Percentiles rank a stretch among this genome's conserved stretches.
These are phyloP conservation scores for Lolium perenne DNA, from an alignment of 176 grass and related monocot genomes.

Conservation along the genomic window DNA sequence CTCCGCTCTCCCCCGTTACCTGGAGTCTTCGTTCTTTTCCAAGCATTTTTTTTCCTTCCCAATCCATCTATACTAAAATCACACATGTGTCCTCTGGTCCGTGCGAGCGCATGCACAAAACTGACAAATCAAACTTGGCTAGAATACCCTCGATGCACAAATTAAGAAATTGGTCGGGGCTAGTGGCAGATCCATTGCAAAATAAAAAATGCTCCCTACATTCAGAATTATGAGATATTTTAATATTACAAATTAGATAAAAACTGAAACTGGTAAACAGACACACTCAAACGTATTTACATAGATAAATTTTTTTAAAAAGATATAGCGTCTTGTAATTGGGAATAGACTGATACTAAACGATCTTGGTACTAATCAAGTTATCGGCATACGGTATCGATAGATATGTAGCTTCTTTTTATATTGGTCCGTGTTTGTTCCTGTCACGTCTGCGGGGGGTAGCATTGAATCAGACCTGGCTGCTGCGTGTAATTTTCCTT, in stretches of 20 bases:
- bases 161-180: not conserved
- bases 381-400: too few species aligned
- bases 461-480: not conserved
- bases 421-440: too few species aligned
- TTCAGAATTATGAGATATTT: too few species aligned
- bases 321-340: too few species aligned
- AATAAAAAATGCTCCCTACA: not conserved
- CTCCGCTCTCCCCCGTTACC: too few species aligned
- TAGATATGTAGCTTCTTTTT: too few species aligned
- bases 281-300: too few species aligned
- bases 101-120: not conserved
- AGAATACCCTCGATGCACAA: not conserved
- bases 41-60: not conserved
- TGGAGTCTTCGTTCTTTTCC: not conserved
- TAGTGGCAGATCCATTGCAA: not conserved
- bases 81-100: not conserved
- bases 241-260: too few species aligned
- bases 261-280: too few species aligned
- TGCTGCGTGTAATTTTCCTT: not conserved
- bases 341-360: too few species aligned
- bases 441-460: not conserved
- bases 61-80: not conserved
- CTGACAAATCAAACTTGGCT: not conserved
- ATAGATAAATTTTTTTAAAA: too few species aligned
- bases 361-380: too few species aligned